These are phyloP conservation scores for Wickerhamiella azymoides DNA, from an alignment of 805 yeast species.

Conservation along the genomic window DNA sequence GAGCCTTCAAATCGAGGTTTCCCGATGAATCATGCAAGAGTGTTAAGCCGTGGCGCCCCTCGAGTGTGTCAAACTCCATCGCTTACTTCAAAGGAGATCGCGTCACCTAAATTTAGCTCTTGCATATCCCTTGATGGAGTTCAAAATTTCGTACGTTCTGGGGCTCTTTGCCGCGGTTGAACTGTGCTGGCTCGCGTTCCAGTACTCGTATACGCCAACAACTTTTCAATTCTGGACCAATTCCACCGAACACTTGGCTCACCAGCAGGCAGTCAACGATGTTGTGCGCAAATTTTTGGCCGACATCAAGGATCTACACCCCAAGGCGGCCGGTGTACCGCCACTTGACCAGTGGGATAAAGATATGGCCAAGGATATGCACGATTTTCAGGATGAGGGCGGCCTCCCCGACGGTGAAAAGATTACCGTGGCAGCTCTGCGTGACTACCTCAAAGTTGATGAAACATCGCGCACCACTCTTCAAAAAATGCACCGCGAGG, in stretches of 20 bases:
- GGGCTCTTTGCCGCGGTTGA: neutral
- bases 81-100: neutral
- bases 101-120: neutral
- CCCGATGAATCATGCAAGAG: neutral
- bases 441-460: neutral
- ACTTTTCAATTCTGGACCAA: neutral
- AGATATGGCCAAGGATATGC: conserved; percentile 2
- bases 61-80: neutral
- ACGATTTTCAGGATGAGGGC: neutral
- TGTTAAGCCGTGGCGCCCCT: neutral
- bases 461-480: neutral
- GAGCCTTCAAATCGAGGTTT: neutral
- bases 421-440: neutral
- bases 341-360: neutral
- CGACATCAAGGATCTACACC: conserved; percentile 3
- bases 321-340: neutral
- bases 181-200: neutral
- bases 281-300: neutral
- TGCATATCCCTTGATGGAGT: neutral
- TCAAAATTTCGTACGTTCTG: neutral
- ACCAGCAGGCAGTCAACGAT: neutral
- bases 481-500: conserved; percentile 1
- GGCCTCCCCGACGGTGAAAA: neutral
- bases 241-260: neutral
- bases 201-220: neutral